phyloP scores from a whole-genome alignment of 352 stramenopile species.

The Paralagenidium karlingii region DNA sequence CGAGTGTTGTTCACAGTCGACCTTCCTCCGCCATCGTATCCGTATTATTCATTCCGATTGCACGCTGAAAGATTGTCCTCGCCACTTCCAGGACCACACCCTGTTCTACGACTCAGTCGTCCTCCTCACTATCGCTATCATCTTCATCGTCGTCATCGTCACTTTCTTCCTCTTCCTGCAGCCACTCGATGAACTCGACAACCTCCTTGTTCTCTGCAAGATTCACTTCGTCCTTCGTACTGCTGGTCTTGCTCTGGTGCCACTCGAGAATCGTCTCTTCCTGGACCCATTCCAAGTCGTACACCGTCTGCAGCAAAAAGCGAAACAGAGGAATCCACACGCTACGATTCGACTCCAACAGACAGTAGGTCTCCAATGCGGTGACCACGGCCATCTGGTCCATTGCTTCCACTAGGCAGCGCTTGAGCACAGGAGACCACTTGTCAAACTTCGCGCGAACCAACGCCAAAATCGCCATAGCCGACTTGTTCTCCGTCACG shows the following conservation, averaged over 20 bases:
- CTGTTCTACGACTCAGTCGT: too few relatives aligned
- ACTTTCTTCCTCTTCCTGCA: constrained; percentile 63
- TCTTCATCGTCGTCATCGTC: constrained; percentile 34
- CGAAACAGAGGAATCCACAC: constrained; percentile 79
- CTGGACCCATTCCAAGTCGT: constrained; percentile 88
- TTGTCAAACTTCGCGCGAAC: constrained; percentile 80
- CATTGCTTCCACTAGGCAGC: constrained; percentile 75
- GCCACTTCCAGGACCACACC: too few relatives aligned
- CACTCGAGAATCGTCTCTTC: constrained; percentile 90
- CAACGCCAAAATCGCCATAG: constrained; percentile 56
- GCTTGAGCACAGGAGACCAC: constrained; percentile 85
- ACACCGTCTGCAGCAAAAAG: constrained; percentile 89
- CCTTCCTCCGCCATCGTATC: neutral
- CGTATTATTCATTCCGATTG: constrained; percentile 12
- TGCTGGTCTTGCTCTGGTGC: constrained; percentile 41
- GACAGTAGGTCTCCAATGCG: constrained; percentile 44
- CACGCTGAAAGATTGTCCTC: too few relatives aligned
- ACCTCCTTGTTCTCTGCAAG: constrained; percentile 68
- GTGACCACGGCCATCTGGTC: constrained; percentile 52
- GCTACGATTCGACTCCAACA: constrained; percentile 23
- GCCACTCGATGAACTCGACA: constrained; percentile 91
- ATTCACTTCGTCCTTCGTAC: constrained; percentile 16
- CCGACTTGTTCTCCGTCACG: constrained; percentile 25
- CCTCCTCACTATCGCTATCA: constrained; percentile 14
- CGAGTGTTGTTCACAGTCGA: neutral